These are phyloP conservation scores for Fusarium sp. DNA, from an alignment of 2,329 filamentous ascomycete species.

Conservation along the genomic window DNA sequence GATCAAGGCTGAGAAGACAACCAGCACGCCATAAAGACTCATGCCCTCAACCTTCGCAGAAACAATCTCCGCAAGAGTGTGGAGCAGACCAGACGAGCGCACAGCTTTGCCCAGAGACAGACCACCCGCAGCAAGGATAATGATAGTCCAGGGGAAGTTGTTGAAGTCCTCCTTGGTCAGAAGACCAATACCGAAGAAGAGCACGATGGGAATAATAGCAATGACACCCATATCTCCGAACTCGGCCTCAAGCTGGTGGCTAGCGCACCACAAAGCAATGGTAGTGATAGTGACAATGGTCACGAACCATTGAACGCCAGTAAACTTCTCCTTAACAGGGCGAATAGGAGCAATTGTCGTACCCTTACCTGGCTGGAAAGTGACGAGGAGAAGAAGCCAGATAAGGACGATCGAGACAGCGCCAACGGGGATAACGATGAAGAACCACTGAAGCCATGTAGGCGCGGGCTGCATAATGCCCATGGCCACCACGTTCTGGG, in stretches of 20 bases:
- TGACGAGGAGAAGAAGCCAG: slow-evolving; percentile 86
- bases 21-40: slow-evolving; percentile 85
- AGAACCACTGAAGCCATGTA: slow-evolving; percentile 97
- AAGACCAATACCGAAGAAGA: slow-evolving; percentile 97
- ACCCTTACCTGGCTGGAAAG: slow-evolving; percentile 86
- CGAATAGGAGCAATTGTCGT: slow-evolving; percentile 94
- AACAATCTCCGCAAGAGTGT: slow-evolving; percentile 86
- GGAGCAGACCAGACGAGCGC: slow-evolving; percentile 89
- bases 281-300: slow-evolving; percentile 84
- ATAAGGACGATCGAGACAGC: slow-evolving; percentile 89
- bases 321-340: slow-evolving; percentile 88
- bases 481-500: slow-evolving; percentile 96
- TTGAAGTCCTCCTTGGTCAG: slow-evolving; percentile 99
- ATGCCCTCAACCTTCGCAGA: slow-evolving; percentile 80
- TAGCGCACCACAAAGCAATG: slow-evolving; percentile 92
- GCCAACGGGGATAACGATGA: slow-evolving; percentile 92
- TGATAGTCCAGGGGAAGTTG: slow-evolving; percentile 99
- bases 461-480: slow-evolving; percentile 94
- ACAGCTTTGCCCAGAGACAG: slow-evolving; percentile 94
- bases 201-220: slow-evolving; percentile 92
- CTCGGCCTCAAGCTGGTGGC: slow-evolving; percentile 85
- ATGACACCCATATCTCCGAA: slow-evolving; percentile 99
- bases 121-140: slow-evolving; percentile 95
- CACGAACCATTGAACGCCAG: slow-evolving; percentile 93
- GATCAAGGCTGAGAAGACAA: slow-evolving; percentile 87